Evolutionary conservation across 768 basidiomycete genomes (phyloP), one percentile per base, ranked within the genome.

Genomic region (Hygrophorus pudorinus): DNA sequence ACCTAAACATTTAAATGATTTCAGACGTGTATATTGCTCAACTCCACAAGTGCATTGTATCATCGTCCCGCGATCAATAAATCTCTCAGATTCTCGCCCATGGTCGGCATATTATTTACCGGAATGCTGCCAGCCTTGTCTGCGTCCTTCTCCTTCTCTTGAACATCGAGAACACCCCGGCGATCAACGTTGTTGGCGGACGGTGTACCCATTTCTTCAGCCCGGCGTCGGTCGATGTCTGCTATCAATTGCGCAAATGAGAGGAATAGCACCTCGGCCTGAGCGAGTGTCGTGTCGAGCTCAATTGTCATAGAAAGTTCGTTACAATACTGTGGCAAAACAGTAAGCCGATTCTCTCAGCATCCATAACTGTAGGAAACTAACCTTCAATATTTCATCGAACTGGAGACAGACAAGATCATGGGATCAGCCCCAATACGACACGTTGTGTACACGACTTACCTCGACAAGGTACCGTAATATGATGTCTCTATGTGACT

Each of bases 271-370:
- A 98, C 92, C 63, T 99, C 96, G 8, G 94, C 96, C 64, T 98
- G 96, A 0, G 90, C 85, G 7, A 99, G 75, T 14, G 96, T 94
- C 1, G 83, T 79, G 59, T 96, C 85, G n/a, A 98, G 76, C 59
- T 98, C 96, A 53, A 99, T 94, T 41, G 91, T 89, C 83, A 90
- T 90, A 63, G 85, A 88, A 49, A 94, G 78, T 54, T 94, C 89
- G 56, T 93, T 94, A 68, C 87, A 89, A 55, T 93, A 96, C 81
- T 85, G 52, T 28, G 35, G 27, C 20, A 13, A 44, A 36, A 10
- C 18, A 12, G 28, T 45, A 8, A 32, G 9, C 21, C 43, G 13
- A 36, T 11, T n/a, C n/a, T n/a, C n/a, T n/a, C 1, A 3, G 4
- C n/a, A 30, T 30, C 5, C 1, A 32, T 14, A 30, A 14, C 31